Base-by-base conservation (phyloP, 2,329 filamentous ascomycete species). In the Botrytis pseudocinerea region DNA sequence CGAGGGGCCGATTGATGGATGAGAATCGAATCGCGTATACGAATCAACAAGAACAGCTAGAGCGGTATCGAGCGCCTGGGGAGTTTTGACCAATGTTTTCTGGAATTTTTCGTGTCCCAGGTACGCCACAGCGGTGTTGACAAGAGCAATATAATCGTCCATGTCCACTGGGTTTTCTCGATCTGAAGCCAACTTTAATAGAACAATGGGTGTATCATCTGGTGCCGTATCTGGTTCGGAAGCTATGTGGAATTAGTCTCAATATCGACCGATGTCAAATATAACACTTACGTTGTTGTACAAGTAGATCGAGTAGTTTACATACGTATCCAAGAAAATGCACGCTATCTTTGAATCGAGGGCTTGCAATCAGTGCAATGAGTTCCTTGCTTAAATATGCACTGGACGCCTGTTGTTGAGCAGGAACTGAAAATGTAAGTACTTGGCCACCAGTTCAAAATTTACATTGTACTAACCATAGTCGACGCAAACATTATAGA, bases 401-500 rank as follows among this genome's bases (percentile, higher is more conserved):
- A 74, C 87, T 81, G 16, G 85, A 89, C 20, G 88, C 88, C 14
- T 87, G 84, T 22, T 82, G 80, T 76, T 91, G 89, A 25, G 88
- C 88, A 75, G 80, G 80, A 76, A 80, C 89, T 91, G 22, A 71
- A 28, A 4, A 63, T 42, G 66, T 75, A 38, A 65, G 22, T 42
- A 32, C 72, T 80, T 61, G 81, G 78, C 65, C 32, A 42, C 38
- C 5, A 1, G n/a, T 7, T 38, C 8, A 7, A 28, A 20, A 14
- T 63, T 38, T 18, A n/a, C 32, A 48, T 62, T 60, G 28, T 51
- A 71, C 84, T 81, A 79, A 90, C 89, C 87, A 78, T 90, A 91
- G 78, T 91, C 89, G 22, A 91, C 85, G 71, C 88, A 85, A 65
- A 90, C 84, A 77, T 91, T 91, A 80, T 87, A 90, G 6, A 91